Evolutionary conservation across 1,284 basidiomycete genomes (phyloP).

Genomic region (Veloboletus limbatus): DNA sequence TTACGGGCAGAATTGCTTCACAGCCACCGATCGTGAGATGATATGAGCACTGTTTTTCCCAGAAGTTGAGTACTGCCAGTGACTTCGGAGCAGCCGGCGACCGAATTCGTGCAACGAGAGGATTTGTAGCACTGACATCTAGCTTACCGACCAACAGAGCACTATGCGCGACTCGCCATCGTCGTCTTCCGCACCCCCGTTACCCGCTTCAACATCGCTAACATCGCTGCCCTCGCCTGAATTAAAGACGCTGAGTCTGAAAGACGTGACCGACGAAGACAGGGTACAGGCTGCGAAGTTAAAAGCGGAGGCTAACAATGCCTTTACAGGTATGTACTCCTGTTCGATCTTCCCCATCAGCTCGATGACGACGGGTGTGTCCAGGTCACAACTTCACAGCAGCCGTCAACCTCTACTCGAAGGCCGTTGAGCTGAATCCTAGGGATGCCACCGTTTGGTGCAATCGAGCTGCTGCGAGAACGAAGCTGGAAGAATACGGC

Average conservation of each 20-base stretch:
- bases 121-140: not conserved
- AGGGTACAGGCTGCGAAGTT: constrained; percentile 63
- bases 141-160: not conserved
- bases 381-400: constrained; percentile 57
- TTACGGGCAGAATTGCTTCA: too few species aligned
- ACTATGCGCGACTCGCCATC: constrained; percentile 43
- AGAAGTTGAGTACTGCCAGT: too few species aligned
- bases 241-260: constrained; percentile 46
- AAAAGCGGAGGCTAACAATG: constrained; percentile 84
- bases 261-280: constrained; percentile 67
- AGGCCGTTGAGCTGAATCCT: constrained; percentile 80
- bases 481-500: constrained; percentile 80
- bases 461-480: constrained; percentile 75
- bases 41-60: constrained; percentile 12
- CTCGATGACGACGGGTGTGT: constrained; percentile 4
- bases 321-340: constrained; percentile 62
- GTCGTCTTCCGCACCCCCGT: constrained; percentile 36
- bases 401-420: constrained; percentile 72
- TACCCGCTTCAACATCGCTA: constrained; percentile 49
- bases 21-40: constrained; percentile 32
- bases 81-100: not conserved
- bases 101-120: constrained; percentile 4
- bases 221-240: constrained; percentile 58
- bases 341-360: constrained; percentile 1
- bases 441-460: constrained; percentile 75